phyloP scores from a whole-genome alignment of 306 rosid genomes.

The Prunus salicina region DNA sequence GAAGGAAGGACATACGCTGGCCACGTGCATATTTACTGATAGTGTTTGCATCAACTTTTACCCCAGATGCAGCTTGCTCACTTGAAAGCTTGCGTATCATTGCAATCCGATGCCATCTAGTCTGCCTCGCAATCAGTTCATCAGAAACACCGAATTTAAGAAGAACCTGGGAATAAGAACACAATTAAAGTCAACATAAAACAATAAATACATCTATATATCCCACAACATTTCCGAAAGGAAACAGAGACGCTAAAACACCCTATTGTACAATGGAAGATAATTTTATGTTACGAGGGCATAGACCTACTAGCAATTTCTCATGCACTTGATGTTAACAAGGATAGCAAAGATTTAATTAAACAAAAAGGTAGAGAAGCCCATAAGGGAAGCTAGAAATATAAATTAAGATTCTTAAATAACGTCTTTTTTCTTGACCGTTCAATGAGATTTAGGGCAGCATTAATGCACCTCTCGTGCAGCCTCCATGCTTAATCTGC shows the following conservation, averaged over 20 bases:
- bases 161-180: slow-evolving; percentile 66
- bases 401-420: neutral
- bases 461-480: slow-evolving; percentile 71
- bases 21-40: slow-evolving; percentile 98
- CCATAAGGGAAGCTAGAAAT: neutral
- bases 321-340: neutral
- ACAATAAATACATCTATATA: neutral
- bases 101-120: slow-evolving; percentile 99
- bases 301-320: neutral
- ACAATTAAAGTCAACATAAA: slow-evolving; percentile 15
- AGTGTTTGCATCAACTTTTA: slow-evolving; percentile 91
- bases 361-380: neutral
- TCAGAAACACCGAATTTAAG: slow-evolving; percentile 87
- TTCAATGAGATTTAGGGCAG: neutral
- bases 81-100: slow-evolving; percentile 99
- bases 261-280: neutral
- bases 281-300: neutral
- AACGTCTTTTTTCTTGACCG: no score
- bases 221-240: neutral
- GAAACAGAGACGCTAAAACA: neutral
- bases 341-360: neutral
- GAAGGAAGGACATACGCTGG: slow-evolving; percentile 97
- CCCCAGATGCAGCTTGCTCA: slow-evolving; percentile 97
- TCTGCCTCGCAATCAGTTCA: slow-evolving; percentile 81
- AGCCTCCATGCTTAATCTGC: slow-evolving; percentile 99